Evolutionary conservation across 2,329 filamentous ascomycete species (phyloP).

Genomic region (Nothopassalora personata): DNA sequence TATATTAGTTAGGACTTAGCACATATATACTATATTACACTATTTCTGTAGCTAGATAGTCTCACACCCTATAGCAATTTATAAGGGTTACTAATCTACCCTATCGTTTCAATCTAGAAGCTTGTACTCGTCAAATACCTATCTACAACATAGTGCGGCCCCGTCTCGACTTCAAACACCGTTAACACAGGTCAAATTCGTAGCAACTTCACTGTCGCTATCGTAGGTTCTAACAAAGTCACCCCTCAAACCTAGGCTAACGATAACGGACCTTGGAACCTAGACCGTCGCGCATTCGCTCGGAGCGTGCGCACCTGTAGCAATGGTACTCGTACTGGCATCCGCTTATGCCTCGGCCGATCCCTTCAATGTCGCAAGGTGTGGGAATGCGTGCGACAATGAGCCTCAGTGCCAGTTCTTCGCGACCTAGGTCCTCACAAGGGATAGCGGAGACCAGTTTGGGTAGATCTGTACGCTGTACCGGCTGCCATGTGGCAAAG

Average conservation of each 20-base stretch:
- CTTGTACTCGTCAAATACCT: too few species aligned
- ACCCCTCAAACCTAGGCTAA: background rate
- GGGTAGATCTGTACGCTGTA: background rate
- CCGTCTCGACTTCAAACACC: conserved; percentile 23
- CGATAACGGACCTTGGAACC: background rate
- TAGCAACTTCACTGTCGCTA: conserved; percentile 22
- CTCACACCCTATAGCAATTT: too few species aligned
- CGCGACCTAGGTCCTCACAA: background rate
- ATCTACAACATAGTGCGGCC: conserved; percentile 33
- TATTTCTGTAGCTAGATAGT: too few species aligned
- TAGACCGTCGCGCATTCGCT: background rate
- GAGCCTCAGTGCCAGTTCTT: background rate
- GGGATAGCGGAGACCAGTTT: background rate
- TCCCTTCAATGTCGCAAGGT: background rate
- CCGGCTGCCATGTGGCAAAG: background rate
- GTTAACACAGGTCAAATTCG: conserved; percentile 22
- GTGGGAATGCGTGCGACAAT: background rate
- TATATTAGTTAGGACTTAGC: too few species aligned
- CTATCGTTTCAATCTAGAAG: too few species aligned
- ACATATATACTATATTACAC: too few species aligned
- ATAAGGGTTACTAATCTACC: too few species aligned
- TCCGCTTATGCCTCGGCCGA: background rate
- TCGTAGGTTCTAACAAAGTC: conserved; percentile 20
- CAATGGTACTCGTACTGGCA: background rate
- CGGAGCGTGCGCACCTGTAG: background rate